Percentiles rank a stretch among this genome's conserved stretches.
These are phyloP conservation scores for Hylodesmum podocarpum DNA, from an alignment of 306 rosid species.

Conservation along the genomic window DNA sequence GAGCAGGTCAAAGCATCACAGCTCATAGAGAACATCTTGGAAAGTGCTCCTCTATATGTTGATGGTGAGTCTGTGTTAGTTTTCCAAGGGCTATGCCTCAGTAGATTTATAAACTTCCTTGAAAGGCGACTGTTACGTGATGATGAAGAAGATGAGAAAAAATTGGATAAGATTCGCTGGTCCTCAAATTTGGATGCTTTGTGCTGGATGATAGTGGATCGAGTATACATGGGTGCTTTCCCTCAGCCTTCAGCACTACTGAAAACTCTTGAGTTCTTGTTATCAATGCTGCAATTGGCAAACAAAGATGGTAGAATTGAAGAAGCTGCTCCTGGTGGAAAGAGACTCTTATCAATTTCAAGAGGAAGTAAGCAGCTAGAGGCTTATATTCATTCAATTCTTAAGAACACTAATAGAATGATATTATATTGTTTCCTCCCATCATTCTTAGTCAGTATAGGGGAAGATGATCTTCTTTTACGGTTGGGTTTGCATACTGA, in stretches of 20 bases:
- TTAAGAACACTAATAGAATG: constrained; percentile 90
- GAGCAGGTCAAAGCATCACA: constrained; percentile 88
- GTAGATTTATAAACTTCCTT: constrained; percentile 91
- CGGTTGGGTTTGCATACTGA: constrained; percentile 68
- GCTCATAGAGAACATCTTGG: constrained; percentile 82
- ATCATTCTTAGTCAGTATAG: constrained; percentile 67
- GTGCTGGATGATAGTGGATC: constrained; percentile 97
- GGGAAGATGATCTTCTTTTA: constrained; percentile 83
- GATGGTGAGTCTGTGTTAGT: constrained; percentile 81
- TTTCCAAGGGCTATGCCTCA: constrained; percentile 95
- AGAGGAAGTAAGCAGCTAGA: constrained; percentile 97
- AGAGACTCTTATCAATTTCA: constrained; percentile 81
- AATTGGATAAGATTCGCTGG: constrained; percentile 95
- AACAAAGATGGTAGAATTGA: constrained; percentile 98
- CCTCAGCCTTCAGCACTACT: constrained; percentile 87
- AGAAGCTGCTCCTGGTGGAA: constrained; percentile 88
- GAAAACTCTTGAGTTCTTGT: constrained; percentile 89
- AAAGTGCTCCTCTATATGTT: constrained; percentile 76
- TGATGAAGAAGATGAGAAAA: constrained; percentile 95
- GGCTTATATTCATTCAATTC: constrained; percentile 90
- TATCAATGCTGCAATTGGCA: constrained; percentile 96
- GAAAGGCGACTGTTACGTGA: constrained; percentile 97
- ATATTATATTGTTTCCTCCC: constrained; percentile 94
- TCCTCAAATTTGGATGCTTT: constrained; percentile 89
- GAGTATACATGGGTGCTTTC: constrained; percentile 97